A percentile compares a stretch with the other conserved stretches of the same genome.
Conservation (phyloP, 225 moss, liverwort and hornwort species). For the Pleurozium schreberi region DNA sequence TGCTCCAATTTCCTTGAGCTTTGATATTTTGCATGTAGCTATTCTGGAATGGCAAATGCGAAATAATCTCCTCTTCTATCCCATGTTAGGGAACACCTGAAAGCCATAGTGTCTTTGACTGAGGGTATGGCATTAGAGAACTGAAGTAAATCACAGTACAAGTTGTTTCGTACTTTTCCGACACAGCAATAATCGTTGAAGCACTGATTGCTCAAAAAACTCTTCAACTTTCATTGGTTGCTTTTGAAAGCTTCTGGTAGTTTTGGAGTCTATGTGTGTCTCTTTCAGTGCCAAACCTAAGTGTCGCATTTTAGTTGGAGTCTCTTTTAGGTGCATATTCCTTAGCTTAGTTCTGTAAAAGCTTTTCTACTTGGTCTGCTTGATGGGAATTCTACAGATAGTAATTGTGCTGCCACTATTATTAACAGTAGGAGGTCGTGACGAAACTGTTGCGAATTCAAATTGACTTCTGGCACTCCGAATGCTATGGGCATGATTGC, state of each 20-base stretch:
- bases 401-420: not conserved
- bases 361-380: not conserved
- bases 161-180: not conserved
- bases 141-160: not conserved
- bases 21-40: not conserved
- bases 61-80: not conserved
- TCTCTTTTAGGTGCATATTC: not conserved
- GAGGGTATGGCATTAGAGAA: not conserved
- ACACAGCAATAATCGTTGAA: not conserved
- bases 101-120: not conserved
- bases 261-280: not conserved
- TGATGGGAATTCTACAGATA: not conserved
- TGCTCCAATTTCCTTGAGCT: not conserved
- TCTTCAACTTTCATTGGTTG: not conserved
- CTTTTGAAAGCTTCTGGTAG: not conserved
- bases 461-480: not conserved
- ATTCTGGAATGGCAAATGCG: not conserved
- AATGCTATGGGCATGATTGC: conserved; percentile 13
- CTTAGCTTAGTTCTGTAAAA: not conserved
- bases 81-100: not conserved
- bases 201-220: not conserved
- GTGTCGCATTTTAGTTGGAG: not conserved
- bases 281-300: not conserved
- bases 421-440: not conserved
- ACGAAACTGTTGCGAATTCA: not conserved